Percentiles rank a stretch among this genome's conserved stretches.
Evolutionary conservation across 2,329 filamentous ascomycete species (phyloP).

Genomic region (Nectriaceae sp.): DNA sequence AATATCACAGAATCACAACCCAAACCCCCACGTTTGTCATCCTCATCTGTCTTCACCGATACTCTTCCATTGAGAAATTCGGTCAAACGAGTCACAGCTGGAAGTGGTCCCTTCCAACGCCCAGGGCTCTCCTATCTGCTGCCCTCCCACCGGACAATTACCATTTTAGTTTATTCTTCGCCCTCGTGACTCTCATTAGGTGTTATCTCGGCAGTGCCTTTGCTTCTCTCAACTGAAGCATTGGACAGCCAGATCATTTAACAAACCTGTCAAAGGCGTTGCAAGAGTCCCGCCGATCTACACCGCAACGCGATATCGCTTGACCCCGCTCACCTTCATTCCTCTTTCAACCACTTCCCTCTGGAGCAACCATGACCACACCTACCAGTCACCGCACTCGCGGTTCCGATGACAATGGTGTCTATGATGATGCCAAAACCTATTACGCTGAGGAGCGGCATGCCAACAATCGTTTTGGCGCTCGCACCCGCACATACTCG

Average conservation of each 20-base stretch:
- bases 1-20: too few species aligned
- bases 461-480: constrained; percentile 49
- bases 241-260: not conserved
- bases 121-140: not conserved
- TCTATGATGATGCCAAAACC: constrained; percentile 60
- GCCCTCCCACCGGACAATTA: not conserved
- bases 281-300: too few species aligned
- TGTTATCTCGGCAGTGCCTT: not conserved
- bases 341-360: constrained; percentile 6
- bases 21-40: not conserved
- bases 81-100: not conserved
- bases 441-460: constrained; percentile 61
- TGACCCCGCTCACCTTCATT: constrained; percentile 5
- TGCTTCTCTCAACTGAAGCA: not conserved
- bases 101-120: not conserved
- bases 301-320: not conserved
- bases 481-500: constrained; percentile 58
- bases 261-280: not conserved
- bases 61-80: not conserved
- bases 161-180: not conserved
- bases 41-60: not conserved
- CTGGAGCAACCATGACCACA: constrained; percentile 27
- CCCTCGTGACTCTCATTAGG: not conserved
- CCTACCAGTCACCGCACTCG: constrained; percentile 30
- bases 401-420: constrained; percentile 49